Base-by-base conservation (phyloP, 352 stramenopile species). In the Pythium apleroticum region DNA sequence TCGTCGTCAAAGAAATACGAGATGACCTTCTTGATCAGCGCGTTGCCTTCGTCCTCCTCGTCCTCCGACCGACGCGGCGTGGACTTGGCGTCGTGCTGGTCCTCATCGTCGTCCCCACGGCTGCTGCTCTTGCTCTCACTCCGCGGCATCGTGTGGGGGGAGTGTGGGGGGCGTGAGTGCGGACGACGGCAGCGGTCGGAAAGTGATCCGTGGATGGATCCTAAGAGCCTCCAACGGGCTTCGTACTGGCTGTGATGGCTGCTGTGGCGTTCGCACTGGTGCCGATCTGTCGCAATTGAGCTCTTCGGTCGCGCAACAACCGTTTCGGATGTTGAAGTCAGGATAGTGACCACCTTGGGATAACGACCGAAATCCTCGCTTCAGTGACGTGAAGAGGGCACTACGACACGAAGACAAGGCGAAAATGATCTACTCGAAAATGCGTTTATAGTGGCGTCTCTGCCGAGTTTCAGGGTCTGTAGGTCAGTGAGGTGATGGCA, bases 1-100 rank as follows among this genome's bases (percentile, higher is more conserved):
- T 93, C 84, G 64, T 93, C 80, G 59, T 90, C 80, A 43, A 93
- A 93, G 65, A 93, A 93, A 56, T 81, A 93, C 35, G 72, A 72
- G 57, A 90, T 88, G 46, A 93, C 84, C 52, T 82, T 82, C 57
- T 82, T 78, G 4, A 91, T 71, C 30, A 77, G 71, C 39, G 41
- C 57, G 20, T 48, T 61, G 57, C 59, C 61, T 37, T 61, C 50
- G 15, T 35, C 28, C 17, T 56, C 53, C 4, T 62, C 22, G 24
- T 35, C 31, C 46, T 52, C 15, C 30, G 27, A 41, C 11, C 63
- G 20, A 49, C 49, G 52, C 60, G 41, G 55, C 25, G 49, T 24
- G 22, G 35, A 39, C 30, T 60, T 62, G 50, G 63, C 50, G 50
- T 57, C 49, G 10, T 66, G 28, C 25, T 65, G 28, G 39, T 75